Evolutionary conservation across 2,329 filamentous ascomycete species (phyloP).

Genomic region (Harringtonia lauricola): DNA sequence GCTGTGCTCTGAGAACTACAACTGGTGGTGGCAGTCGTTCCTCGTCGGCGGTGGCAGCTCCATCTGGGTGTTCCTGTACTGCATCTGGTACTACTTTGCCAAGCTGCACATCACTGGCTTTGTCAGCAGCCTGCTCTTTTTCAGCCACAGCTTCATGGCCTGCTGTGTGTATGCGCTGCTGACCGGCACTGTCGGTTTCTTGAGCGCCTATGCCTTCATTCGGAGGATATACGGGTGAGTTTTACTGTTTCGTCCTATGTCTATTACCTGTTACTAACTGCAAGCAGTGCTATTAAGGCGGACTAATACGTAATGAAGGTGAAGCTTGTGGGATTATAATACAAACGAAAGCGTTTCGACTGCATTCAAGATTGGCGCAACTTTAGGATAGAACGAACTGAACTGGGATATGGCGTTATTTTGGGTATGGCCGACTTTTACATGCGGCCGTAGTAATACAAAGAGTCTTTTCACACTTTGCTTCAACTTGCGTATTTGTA

Average conservation of each 20-base stretch:
- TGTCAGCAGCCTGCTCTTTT: slow-evolving; percentile 71
- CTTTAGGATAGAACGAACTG: slow-evolving; percentile 5
- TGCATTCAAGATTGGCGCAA: slow-evolving; percentile 7
- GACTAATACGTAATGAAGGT: slow-evolving; percentile 22
- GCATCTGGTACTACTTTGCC: slow-evolving; percentile 71
- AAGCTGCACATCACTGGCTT: slow-evolving; percentile 75
- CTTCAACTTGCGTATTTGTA: neutral
- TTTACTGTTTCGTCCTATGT: slow-evolving; percentile 18
- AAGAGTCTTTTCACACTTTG: too few species aligned
- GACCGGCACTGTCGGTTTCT: slow-evolving; percentile 74
- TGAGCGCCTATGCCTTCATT: slow-evolving; percentile 76
- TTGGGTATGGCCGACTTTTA: neutral
- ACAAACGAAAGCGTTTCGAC: neutral
- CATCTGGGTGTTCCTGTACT: slow-evolving; percentile 75
- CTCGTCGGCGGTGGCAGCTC: slow-evolving; percentile 65
- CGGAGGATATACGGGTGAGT: slow-evolving; percentile 69
- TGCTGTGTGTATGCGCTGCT: slow-evolving; percentile 72
- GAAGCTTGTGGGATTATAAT: neutral
- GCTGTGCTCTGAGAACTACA: slow-evolving; percentile 75
- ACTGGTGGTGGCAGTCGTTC: slow-evolving; percentile 92
- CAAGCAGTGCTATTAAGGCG: slow-evolving; percentile 36
- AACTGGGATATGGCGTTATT: neutral
- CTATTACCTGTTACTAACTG: neutral
- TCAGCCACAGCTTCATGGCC: slow-evolving; percentile 72
- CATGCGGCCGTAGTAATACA: too few species aligned